Conservation (phyloP, 352 stramenopile genomes). For the Phytophthora multivora region DNA sequence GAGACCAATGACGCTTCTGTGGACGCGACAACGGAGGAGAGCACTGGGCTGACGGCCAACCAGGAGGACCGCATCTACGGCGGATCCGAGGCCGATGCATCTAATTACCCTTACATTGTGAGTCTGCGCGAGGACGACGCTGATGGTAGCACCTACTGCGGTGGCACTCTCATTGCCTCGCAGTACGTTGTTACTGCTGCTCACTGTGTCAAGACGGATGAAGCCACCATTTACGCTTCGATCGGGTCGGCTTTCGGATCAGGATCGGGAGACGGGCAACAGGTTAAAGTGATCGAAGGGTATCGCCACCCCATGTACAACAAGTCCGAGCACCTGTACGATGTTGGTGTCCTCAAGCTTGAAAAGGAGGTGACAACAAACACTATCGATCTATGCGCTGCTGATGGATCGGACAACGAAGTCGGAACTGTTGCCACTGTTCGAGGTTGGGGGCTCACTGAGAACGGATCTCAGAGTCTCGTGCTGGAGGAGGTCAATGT, state of each 20-base stretch:
- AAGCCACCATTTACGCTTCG: slow-evolving; percentile 49
- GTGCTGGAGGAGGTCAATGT: slow-evolving; percentile 63
- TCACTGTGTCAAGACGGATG: slow-evolving; percentile 64
- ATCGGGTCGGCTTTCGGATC: slow-evolving; percentile 53
- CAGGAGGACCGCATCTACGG: slow-evolving; percentile 65
- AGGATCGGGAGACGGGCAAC: slow-evolving; percentile 48
- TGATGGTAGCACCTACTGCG: slow-evolving; percentile 58
- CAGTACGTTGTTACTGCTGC: slow-evolving; percentile 76
- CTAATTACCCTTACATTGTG: slow-evolving; percentile 60
- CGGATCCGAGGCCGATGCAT: slow-evolving; percentile 55
- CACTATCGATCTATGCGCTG: slow-evolving; percentile 38
- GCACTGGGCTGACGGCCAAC: slow-evolving; percentile 34
- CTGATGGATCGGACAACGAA: slow-evolving; percentile 56
- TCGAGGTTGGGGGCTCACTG: slow-evolving; percentile 63
- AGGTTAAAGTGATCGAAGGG: slow-evolving; percentile 46
- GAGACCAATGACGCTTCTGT: slow-evolving; percentile 31
- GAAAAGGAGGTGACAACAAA: slow-evolving; percentile 39
- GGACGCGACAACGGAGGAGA: slow-evolving; percentile 21
- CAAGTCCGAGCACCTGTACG: slow-evolving; percentile 53
- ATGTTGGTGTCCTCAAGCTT: slow-evolving; percentile 66
- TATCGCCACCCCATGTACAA: slow-evolving; percentile 64
- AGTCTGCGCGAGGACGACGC: slow-evolving; percentile 49
- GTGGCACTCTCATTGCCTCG: slow-evolving; percentile 62
- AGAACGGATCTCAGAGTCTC: slow-evolving; percentile 41
- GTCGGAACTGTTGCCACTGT: slow-evolving; percentile 58